Evolutionary conservation across 371 early-diverging fungal species (phyloP), one percentile per base, ranked within the genome.

Genomic region (Mucor racemosus): DNA sequence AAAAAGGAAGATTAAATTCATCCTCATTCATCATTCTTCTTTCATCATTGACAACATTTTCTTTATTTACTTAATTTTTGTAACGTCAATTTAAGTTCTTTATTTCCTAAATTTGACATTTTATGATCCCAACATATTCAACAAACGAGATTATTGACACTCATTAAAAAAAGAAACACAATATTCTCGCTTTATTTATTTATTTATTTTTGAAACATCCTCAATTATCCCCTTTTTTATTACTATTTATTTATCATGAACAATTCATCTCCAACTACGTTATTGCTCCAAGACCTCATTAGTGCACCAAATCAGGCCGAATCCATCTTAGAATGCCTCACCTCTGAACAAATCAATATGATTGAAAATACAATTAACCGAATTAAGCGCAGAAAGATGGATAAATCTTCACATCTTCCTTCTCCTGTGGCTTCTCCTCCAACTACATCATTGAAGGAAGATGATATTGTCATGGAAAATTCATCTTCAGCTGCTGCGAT

Each of bases 381-480:
- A 21, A 72, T 77, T 48, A 81, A 81, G 66, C 73, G 74, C 56
- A 71, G 79, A 69, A 81, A 81, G 59, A 65, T 76, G 41, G 71
- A 76, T 19, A 65, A 71, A 33, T 54, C 26, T 26, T 26, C 58
- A 31, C 62, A 73, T 33, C 64, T 68, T 34, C 68, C 68, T 50
- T 62, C 68, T 41, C 65, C 69, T 19, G n/a, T 60, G 11, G 58
- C 66, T 6, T 53, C 64, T 56, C 66, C 62, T 56, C 46, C 62
- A 6, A 21, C 56, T 68, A 17, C 39, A 34, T 7, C 46, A 35
- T 21, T 48, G 48, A 48, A 48, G 21, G 46, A 56, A 40, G 64
- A 73, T 21, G 57, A 57, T 38, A 61, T 61, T 10, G 26, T 60
- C 17, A 34, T 41, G 36, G 55, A 53, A 21, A 46, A 50, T 34